phyloP scores from a whole-genome alignment of 1,284 basidiomycete species.

The Cryptococcus sp. region DNA sequence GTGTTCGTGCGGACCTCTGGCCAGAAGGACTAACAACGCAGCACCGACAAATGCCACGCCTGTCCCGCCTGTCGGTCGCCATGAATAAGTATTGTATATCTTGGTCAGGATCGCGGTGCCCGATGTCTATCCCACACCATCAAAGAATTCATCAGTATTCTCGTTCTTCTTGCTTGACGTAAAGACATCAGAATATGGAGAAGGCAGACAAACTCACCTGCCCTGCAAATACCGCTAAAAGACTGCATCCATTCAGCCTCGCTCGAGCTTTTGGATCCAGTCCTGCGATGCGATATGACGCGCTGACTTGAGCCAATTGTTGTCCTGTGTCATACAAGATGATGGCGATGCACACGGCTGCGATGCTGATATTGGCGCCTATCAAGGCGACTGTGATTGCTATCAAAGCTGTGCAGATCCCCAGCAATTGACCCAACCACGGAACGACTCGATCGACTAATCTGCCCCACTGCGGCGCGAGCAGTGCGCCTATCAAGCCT shows the following conservation, averaged over 20 bases:
- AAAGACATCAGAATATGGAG: background rate
- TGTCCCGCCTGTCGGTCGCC: conserved; percentile 61
- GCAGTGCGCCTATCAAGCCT: conserved; percentile 66
- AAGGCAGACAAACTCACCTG: conserved; percentile 24
- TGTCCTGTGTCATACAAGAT: conserved; percentile 55
- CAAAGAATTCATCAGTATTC: background rate
- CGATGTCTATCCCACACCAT: conserved; percentile 48
- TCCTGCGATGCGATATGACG: conserved; percentile 54
- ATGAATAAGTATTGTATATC: conserved; percentile 64
- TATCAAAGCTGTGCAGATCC: conserved; percentile 48
- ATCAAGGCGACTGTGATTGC: conserved; percentile 57
- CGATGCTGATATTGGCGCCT: conserved; percentile 62
- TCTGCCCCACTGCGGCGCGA: conserved; percentile 64
- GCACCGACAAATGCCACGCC: conserved; percentile 59
- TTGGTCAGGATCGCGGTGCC: conserved; percentile 65
- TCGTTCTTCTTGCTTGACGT: no score
- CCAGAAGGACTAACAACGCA: conserved; percentile 26
- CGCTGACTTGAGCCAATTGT: conserved; percentile 55
- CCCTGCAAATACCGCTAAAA: conserved; percentile 56
- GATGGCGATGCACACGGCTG: conserved; percentile 60
- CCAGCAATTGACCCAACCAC: conserved; percentile 65
- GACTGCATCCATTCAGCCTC: conserved; percentile 64
- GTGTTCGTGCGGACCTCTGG: conserved; percentile 42
- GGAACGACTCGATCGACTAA: conserved; percentile 65
- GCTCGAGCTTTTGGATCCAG: conserved; percentile 62